Percentiles rank a stretch among this genome's conserved stretches.
phyloP scores from a whole-genome alignment of 192 early-diverging fungal species.

The Podila verticillata region DNA sequence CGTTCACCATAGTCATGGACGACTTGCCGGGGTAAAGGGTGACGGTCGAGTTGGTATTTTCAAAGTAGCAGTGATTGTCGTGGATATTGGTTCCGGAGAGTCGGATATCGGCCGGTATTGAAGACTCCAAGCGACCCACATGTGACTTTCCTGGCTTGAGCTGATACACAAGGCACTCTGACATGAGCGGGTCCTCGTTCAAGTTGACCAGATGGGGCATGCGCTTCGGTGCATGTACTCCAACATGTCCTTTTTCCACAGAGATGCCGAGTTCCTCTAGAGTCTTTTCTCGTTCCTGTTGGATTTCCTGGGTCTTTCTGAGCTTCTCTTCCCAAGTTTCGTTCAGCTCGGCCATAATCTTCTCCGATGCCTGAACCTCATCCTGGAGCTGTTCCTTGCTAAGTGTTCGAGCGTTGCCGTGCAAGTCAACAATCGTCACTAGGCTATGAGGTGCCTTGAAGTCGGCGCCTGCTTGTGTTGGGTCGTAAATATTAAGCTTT shows the following conservation, averaged over 20 bases:
- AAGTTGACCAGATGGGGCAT: conserved; percentile 90
- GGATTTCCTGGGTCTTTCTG: conserved; percentile 73
- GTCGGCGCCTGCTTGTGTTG: conserved; percentile 32
- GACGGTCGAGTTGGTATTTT: conserved; percentile 68
- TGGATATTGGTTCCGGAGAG: conserved; percentile 69
- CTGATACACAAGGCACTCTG: conserved; percentile 91
- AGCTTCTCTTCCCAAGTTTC: conserved; percentile 89
- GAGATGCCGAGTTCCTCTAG: conserved; percentile 84
- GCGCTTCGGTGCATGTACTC: conserved; percentile 79
- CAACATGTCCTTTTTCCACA: conserved; percentile 75
- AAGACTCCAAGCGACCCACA: conserved; percentile 67
- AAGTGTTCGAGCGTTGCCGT: conserved; percentile 57
- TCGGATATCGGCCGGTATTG: conserved; percentile 62
- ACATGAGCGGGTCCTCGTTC: conserved; percentile 90
- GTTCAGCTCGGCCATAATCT: conserved; percentile 85
- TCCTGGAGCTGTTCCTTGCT: conserved; percentile 73
- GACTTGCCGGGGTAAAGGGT: conserved; percentile 67
- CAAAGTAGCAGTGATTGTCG: conserved; percentile 77
- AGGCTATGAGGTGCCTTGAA: conserved; percentile 40
- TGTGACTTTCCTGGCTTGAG: conserved; percentile 77
- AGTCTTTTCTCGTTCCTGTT: conserved; percentile 75
- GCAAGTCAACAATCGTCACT: conserved; percentile 54
- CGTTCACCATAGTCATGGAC: conserved; percentile 82
- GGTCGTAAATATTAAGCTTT: conserved; percentile 62
- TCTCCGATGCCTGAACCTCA: conserved; percentile 84